phyloP scores from a whole-genome alignment of 495 filamentous ascomycete species.

The Chlorociboria aeruginascens region DNA sequence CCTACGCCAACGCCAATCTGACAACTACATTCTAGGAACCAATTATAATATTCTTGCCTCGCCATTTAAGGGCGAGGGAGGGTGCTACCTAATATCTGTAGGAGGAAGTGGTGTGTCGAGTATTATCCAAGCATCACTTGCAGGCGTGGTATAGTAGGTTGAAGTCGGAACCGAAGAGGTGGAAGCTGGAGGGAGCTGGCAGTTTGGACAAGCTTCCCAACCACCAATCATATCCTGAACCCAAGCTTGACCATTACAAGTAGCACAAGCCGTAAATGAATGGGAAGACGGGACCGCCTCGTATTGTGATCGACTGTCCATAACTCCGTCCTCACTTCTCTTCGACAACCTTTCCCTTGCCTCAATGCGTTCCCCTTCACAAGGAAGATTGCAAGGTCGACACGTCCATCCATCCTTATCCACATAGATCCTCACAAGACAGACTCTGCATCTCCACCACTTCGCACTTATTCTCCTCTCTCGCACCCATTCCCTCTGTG shows the following conservation, averaged over 20 bases:
- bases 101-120: too few relatives aligned
- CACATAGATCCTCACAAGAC: conserved; percentile 27
- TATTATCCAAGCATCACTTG: too few relatives aligned
- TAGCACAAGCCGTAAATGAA: not conserved
- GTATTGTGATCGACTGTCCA: not conserved
- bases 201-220: not conserved
- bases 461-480: conserved; percentile 22
- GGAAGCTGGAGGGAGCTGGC: not conserved
- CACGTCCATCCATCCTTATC: conserved; percentile 27
- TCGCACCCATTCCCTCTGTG: conserved; percentile 16
- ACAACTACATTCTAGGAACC: not conserved
- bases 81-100: too few relatives aligned
- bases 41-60: not conserved
- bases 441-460: conserved; percentile 37
- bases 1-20: conserved; percentile 9
- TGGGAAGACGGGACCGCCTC: not conserved
- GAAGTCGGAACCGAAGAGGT: too few relatives aligned
- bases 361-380: conserved; percentile 12
- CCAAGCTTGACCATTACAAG: not conserved
- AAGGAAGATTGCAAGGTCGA: conserved; percentile 26
- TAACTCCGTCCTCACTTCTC: not conserved
- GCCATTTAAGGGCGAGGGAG: not conserved
- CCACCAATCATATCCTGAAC: not conserved
- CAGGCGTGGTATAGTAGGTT: too few relatives aligned
- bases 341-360: not conserved